phyloP scores from a whole-genome alignment of 495 filamentous ascomycete species.

The Hypoxylon cercidicola region DNA sequence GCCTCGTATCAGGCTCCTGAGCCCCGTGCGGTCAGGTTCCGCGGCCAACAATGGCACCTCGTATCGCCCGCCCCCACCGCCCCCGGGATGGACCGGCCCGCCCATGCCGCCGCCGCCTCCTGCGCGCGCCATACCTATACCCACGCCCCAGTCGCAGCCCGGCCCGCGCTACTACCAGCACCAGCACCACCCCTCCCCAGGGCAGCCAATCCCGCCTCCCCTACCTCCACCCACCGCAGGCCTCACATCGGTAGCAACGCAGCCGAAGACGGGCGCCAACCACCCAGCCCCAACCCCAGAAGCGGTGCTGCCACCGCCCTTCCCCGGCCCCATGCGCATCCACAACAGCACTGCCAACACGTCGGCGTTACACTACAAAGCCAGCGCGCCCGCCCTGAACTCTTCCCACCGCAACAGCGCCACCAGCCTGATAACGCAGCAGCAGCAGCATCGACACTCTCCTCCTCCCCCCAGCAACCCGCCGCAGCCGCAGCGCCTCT shows the following conservation, averaged over 20 bases:
- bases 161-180: conserved; percentile 12
- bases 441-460: conserved; percentile 1
- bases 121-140: conserved; percentile 2
- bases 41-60: conserved; percentile 6
- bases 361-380: conserved; percentile 15
- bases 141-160: conserved; percentile 8
- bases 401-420: too few relatives aligned
- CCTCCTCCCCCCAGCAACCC: too few relatives aligned
- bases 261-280: not conserved
- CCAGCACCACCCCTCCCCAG: too few relatives aligned
- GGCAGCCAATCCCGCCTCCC: conserved; percentile 3
- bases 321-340: not conserved
- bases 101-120: conserved; percentile 25
- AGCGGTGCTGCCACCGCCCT: not conserved
- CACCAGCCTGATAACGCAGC: too few relatives aligned
- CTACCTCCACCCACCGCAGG: not conserved
- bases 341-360: not conserved
- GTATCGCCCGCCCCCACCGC: conserved; percentile 30
- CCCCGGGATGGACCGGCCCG: conserved; percentile 19
- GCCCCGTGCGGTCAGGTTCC: conserved; percentile 1
- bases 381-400: too few relatives aligned
- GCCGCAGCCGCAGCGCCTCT: conserved; percentile 1
- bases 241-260: not conserved
- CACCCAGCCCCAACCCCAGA: not conserved
- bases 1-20: conserved; percentile 9